These are phyloP conservation scores for Auriscalpium orientale DNA, from an alignment of 768 basidiomycete genomes.

Conservation along the genomic window DNA sequence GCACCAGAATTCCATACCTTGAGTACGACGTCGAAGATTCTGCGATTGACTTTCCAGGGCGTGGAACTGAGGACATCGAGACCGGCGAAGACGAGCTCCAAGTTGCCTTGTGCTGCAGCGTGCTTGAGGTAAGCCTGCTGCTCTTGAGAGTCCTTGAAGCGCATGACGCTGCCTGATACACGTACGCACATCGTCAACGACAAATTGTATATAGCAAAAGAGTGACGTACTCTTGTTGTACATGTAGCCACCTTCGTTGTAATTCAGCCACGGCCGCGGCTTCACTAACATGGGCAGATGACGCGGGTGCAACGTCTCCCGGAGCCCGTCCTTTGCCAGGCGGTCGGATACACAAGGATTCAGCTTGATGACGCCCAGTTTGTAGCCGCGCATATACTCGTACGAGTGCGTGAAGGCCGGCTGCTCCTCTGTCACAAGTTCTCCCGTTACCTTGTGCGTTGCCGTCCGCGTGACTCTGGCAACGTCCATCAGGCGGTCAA, in stretches of 20 bases:
- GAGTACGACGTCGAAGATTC: conserved; percentile 42
- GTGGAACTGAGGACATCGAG: conserved; percentile 87
- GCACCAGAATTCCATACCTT: conserved; percentile 83
- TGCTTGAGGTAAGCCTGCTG: conserved; percentile 71
- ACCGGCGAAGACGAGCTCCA: conserved; percentile 82
- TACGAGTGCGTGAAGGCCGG: conserved; percentile 90
- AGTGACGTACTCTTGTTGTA: conserved; percentile 57
- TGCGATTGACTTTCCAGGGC: conserved; percentile 82
- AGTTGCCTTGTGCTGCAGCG: conserved; percentile 64
- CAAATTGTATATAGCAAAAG: background rate
- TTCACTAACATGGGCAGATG: conserved; percentile 93
- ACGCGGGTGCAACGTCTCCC: conserved; percentile 77
- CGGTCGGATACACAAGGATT: conserved; percentile 76
- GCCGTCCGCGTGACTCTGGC: conserved; percentile 66
- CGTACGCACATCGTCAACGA: conserved; percentile 1
- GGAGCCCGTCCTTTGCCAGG: conserved; percentile 65
- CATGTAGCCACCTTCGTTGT: conserved; percentile 78
- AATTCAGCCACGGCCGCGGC: conserved; percentile 79
- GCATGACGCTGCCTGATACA: conserved; percentile 64
- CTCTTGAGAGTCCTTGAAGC: conserved; percentile 85
- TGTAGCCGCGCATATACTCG: conserved; percentile 89
- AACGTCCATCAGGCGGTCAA: conserved; percentile 78
- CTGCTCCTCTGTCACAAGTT: conserved; percentile 67
- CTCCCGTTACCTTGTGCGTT: conserved; percentile 48
- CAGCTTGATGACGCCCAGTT: conserved; percentile 85